Evolutionary conservation across 345 rosid species (phyloP).

Genomic region (Lagerstroemia speciosa): DNA sequence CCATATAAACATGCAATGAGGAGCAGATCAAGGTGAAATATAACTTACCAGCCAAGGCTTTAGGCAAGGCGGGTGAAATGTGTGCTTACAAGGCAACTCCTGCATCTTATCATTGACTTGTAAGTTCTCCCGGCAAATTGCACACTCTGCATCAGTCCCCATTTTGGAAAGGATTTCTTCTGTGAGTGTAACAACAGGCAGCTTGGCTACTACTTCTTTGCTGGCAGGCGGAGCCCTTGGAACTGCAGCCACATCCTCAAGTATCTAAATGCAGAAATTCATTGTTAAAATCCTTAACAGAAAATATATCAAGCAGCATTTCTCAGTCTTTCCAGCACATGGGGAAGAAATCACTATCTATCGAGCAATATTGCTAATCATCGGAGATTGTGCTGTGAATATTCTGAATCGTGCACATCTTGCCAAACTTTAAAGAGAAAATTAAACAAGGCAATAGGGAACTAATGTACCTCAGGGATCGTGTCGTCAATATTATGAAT

Average conservation of each 20-base stretch:
- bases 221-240: slow-evolving; percentile 92
- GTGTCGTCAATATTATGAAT: slow-evolving; percentile 43
- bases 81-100: slow-evolving; percentile 90
- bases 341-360: neutral
- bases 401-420: neutral
- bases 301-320: neutral
- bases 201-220: slow-evolving; percentile 84
- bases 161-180: slow-evolving; percentile 56
- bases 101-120: slow-evolving; percentile 75
- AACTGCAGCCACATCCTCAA: slow-evolving; percentile 34
- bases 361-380: neutral
- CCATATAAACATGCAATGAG: neutral
- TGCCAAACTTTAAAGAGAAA: neutral
- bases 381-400: too few relatives aligned
- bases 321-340: neutral
- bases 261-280: slow-evolving; percentile 22
- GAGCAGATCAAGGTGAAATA: slow-evolving; percentile 2
- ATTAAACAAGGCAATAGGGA: neutral
- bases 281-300: neutral
- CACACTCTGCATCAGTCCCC: slow-evolving; percentile 70
- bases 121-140: slow-evolving; percentile 82
- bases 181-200: slow-evolving; percentile 53
- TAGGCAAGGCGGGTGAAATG: slow-evolving; percentile 85
- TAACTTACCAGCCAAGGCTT: slow-evolving; percentile 97
- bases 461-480: slow-evolving; percentile 50